These are phyloP conservation scores for Pyricularia pennisetigena DNA, from an alignment of 2,329 filamentous ascomycete genomes.

Conservation along the genomic window DNA sequence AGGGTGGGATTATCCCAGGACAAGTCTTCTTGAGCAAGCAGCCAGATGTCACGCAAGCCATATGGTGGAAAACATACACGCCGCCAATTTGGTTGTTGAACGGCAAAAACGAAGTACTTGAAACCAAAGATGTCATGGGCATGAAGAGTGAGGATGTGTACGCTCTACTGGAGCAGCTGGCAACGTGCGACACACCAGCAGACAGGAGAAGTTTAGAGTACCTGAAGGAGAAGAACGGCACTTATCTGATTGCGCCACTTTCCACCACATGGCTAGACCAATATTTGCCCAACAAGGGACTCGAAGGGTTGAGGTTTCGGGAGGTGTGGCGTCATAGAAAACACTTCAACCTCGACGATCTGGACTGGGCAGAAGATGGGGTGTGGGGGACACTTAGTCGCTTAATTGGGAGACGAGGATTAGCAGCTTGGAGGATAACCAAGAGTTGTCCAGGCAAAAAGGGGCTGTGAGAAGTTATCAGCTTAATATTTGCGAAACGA, in stretches of 20 bases:
- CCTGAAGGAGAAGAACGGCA: conserved; percentile 51
- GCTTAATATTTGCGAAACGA: background rate
- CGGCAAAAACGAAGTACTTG: conserved; percentile 62
- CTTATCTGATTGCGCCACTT: conserved; percentile 62
- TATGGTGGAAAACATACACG: conserved; percentile 84
- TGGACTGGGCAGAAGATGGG: conserved; percentile 71
- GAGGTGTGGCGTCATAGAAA: conserved; percentile 59
- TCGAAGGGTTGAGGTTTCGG: conserved; percentile 52
- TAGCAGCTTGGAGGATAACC: conserved; percentile 55
- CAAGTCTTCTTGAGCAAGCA: conserved; percentile 67
- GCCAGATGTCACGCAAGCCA: conserved; percentile 55
- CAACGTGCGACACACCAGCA: conserved; percentile 53
- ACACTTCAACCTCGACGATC: conserved; percentile 70
- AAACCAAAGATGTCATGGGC: conserved; percentile 65
- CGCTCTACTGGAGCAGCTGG: conserved; percentile 43
- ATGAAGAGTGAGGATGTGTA: conserved; percentile 52
- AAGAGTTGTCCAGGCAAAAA: conserved; percentile 37
- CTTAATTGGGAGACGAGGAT: conserved; percentile 54
- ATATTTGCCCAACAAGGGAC: conserved; percentile 48
- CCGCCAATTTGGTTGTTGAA: conserved; percentile 74
- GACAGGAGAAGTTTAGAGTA: conserved; percentile 45
- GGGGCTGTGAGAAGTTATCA: background rate
- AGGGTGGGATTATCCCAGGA: conserved; percentile 66
- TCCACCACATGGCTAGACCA: conserved; percentile 62
- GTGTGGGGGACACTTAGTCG: conserved; percentile 60